These are phyloP conservation scores for Triangularia verruculosa DNA, from an alignment of 2,329 filamentous ascomycete species.

Conservation along the genomic window DNA sequence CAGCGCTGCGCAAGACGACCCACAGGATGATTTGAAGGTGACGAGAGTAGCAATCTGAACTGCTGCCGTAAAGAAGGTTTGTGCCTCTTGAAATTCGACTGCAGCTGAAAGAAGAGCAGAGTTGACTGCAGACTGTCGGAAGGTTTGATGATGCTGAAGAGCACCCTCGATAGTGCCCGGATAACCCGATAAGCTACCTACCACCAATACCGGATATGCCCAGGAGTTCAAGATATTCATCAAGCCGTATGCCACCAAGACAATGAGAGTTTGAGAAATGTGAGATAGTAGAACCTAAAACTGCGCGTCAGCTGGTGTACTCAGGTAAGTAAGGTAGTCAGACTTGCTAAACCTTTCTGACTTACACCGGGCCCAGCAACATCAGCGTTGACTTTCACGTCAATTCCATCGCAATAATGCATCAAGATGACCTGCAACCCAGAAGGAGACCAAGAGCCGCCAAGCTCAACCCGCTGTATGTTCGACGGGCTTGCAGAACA, in stretches of 20 bases:
- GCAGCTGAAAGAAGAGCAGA: no score
- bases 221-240: not conserved
- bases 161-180: not conserved
- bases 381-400: constrained; percentile 2
- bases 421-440: not conserved
- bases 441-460: not conserved
- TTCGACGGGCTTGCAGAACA: not conserved
- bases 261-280: not conserved
- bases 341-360: not conserved
- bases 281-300: not conserved
- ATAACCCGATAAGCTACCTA: not conserved
- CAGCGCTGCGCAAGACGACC: no score
- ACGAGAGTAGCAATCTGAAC: no score
- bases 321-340: no score
- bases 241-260: not conserved
- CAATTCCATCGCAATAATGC: not conserved
- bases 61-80: no score
- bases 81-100: no score
- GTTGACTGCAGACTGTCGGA: no score
- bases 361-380: constrained; percentile 1
- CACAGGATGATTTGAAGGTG: no score
- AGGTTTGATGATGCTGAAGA: not conserved
- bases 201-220: not conserved
- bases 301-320: not conserved
- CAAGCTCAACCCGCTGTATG: not conserved